Evolutionary conservation across 2,329 filamentous ascomycete genomes (phyloP), one percentile per base, ranked within the genome.

Genomic region (Hortaea sp.): DNA sequence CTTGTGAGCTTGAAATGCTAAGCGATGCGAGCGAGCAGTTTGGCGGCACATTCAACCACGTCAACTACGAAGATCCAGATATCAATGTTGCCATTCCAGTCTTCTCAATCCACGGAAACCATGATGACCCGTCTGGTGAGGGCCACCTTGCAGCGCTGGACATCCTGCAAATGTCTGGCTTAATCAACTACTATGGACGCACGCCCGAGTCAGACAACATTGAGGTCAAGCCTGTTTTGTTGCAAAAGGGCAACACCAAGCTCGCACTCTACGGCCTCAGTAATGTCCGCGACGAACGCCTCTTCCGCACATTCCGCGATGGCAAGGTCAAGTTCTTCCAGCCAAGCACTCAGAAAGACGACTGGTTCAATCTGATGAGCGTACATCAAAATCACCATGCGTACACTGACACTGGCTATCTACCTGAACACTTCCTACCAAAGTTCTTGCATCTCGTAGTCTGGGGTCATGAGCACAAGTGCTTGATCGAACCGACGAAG

Each of bases 401-500:
- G 0, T 84, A 95, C 60, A 94, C 87, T 0, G 80, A 89, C 12
- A 97, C 90, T 0, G 84, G 86, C n/a, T 97, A 95, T 60, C 75
- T 98, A 0, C 90, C 94, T 0, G 94, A 98, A 60, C 88, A 84
- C 57, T 92, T 95, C 58, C 72, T 98, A 0, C 94, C 92, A 0
- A 82, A 88, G 12, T 97, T 94, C 69, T 71, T 98, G 52, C 85
- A 98, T 60, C 74, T 98, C 4, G 80, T 98, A 0, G 77, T 98
- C 43, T 98, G 92, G 92, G 92, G 92, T 3, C 92, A 98, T 59
- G 92, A 98, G 66, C 92, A 98, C 61, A 90, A 98, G 64, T 98
- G 92, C 61, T 65, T 90, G 6, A 94, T 98, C 53, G 82, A 95
- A 39, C 92, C 92, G 0, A 71, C 73, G 1, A 73, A 81, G 41